Evolutionary conservation across 768 basidiomycete genomes (phyloP).

Genomic region (Pleurotus tuber-regium): DNA sequence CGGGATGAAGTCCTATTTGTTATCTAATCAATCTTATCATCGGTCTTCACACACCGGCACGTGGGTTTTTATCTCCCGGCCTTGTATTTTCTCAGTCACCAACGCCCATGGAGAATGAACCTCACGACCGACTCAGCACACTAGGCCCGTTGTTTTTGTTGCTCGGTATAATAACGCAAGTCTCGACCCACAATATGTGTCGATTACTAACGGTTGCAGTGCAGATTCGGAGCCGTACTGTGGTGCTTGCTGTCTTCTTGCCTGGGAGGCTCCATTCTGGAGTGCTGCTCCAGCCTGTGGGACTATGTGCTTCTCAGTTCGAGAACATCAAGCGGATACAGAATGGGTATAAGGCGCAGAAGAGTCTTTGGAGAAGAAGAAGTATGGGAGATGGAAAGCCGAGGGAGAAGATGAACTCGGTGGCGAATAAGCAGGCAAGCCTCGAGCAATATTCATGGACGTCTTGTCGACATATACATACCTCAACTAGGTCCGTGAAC

Average conservation of each 20-base stretch:
- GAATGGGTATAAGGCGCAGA: slow-evolving; percentile 31
- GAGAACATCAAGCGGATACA: slow-evolving; percentile 24
- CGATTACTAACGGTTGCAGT: slow-evolving; percentile 9
- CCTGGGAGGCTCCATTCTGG: slow-evolving; percentile 49
- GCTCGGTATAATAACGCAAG: slow-evolving; percentile 50
- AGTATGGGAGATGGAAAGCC: slow-evolving; percentile 59
- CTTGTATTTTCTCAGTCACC: neutral
- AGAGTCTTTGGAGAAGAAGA: slow-evolving; percentile 44
- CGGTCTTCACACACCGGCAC: neutral
- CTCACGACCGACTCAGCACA: slow-evolving; percentile 13
- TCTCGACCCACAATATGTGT: slow-evolving; percentile 8
- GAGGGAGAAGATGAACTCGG: slow-evolving; percentile 22
- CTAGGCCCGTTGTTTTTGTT: slow-evolving; percentile 42
- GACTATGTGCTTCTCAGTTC: slow-evolving; percentile 25
- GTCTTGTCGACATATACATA: no score
- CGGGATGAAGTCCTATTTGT: slow-evolving; percentile 14
- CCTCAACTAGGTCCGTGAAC: neutral
- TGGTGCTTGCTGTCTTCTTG: slow-evolving; percentile 74
- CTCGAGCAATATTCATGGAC: no score
- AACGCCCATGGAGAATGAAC: slow-evolving; percentile 2
- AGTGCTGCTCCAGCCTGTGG: slow-evolving; percentile 47
- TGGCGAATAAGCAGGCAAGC: neutral
- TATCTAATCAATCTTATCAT: slow-evolving; percentile 4
- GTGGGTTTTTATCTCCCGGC: neutral
- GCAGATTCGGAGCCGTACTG: slow-evolving; percentile 46